Percentiles rank a stretch among this genome's conserved stretches.
Evolutionary conservation across 805 yeast species (phyloP).

Genomic region (Candida lessepsii): DNA sequence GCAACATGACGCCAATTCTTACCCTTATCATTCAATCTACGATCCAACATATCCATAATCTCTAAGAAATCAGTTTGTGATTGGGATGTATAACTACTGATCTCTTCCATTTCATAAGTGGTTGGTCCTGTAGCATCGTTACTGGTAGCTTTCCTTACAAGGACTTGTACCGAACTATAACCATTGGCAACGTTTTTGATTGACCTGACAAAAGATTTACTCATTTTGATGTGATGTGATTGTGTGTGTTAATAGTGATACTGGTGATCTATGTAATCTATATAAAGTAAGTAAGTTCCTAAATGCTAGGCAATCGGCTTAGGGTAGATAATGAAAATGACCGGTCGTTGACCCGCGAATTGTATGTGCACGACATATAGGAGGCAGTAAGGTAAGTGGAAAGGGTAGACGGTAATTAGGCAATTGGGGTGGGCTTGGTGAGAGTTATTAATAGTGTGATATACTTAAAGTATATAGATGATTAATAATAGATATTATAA

Average conservation of each 20-base stretch:
- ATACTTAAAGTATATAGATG: no score
- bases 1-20: conserved; percentile 97
- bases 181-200: conserved; percentile 90
- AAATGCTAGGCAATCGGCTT: background rate
- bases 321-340: background rate
- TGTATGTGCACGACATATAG: background rate
- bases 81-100: conserved; percentile 71
- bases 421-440: no score
- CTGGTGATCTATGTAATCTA: background rate
- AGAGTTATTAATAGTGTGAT: no score
- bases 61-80: conserved; percentile 72
- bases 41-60: conserved; percentile 91
- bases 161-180: conserved; percentile 78
- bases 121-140: conserved; percentile 87
- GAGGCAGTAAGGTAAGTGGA: background rate
- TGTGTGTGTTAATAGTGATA: no score
- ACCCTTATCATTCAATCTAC: conserved; percentile 91
- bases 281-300: no score
- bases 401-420: no score
- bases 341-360: conserved; percentile 7
- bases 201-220: conserved; percentile 74
- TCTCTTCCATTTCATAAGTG: conserved; percentile 76
- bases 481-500: no score
- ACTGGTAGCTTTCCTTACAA: conserved; percentile 89
- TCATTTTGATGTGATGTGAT: conserved; percentile 37